A percentile compares a stretch with the other conserved stretches of the same genome.
Evolutionary conservation across 805 yeast species (phyloP).

Genomic region (Kodamaea sagamina): DNA sequence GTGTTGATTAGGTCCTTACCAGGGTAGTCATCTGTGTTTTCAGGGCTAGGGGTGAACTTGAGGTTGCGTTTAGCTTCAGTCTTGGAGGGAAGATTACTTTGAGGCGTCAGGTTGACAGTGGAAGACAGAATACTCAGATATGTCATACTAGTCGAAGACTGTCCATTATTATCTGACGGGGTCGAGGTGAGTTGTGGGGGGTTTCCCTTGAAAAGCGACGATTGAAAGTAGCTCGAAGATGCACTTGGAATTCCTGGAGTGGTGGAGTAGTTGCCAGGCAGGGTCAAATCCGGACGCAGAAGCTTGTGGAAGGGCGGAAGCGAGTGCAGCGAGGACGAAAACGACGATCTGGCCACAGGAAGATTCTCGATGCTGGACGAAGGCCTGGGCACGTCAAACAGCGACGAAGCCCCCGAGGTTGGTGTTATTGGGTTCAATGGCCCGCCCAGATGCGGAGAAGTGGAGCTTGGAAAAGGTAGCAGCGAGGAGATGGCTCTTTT

Average conservation of each 20-base stretch:
- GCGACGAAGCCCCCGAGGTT: not conserved
- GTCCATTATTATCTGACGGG: too few species aligned
- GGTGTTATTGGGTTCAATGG: not conserved
- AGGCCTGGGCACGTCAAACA: too few species aligned
- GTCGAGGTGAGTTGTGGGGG: too few species aligned
- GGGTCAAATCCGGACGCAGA: slow-evolving; percentile 5
- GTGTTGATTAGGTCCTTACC: slow-evolving; percentile 1
- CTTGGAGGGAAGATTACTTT: not conserved
- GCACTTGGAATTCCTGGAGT: too few species aligned
- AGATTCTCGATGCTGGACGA: not conserved
- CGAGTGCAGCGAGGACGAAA: not conserved
- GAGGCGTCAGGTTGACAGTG: too few species aligned
- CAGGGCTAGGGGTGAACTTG: slow-evolving; percentile 7
- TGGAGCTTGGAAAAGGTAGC: not conserved
- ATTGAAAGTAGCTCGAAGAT: not conserved
- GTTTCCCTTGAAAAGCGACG: not conserved
- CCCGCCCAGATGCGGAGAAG: slow-evolving; percentile 1
- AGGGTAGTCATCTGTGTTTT: not conserved
- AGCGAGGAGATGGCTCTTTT: not conserved
- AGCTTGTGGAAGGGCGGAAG: slow-evolving; percentile 9
- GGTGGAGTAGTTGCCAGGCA: not conserved
- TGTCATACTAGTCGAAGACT: too few species aligned
- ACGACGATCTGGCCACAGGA: not conserved
- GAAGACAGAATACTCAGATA: too few species aligned
- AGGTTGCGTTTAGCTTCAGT: not conserved